phyloP scores from a whole-genome alignment of 2,329 filamentous ascomycete genomes.

The Fusarium metavorans region DNA sequence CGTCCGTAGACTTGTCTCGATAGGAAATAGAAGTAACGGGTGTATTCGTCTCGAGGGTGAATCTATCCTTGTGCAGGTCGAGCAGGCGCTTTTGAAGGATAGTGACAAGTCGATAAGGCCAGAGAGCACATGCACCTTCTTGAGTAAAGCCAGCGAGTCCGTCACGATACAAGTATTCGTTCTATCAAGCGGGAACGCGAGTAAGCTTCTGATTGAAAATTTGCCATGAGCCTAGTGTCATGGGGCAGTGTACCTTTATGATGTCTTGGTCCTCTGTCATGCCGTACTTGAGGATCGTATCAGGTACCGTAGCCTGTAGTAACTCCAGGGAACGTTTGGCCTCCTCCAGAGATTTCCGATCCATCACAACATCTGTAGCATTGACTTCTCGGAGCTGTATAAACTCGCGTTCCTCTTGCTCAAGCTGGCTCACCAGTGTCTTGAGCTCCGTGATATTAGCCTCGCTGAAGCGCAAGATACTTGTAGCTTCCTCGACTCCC shows the following conservation, averaged over 20 bases:
- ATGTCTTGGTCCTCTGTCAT: not conserved
- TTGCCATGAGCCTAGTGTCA: not conserved
- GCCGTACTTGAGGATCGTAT: not conserved
- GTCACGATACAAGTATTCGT: conserved; percentile 13
- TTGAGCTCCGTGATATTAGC: conserved; percentile 16
- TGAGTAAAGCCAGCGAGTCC: conserved; percentile 49
- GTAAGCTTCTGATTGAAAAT: not conserved
- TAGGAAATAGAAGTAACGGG: conserved; percentile 39
- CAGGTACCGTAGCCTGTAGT: not conserved
- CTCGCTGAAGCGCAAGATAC: conserved; percentile 55
- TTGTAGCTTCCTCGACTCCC: conserved; percentile 51
- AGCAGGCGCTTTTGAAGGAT: conserved; percentile 53
- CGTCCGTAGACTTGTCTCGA: conserved; percentile 35
- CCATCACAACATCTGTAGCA: not conserved
- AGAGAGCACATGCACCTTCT: conserved; percentile 57
- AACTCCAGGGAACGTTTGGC: not conserved
- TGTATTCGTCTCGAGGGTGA: conserved; percentile 54
- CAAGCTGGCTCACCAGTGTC: conserved; percentile 3
- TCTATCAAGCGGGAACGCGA: not conserved
- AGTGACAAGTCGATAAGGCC: conserved; percentile 61
- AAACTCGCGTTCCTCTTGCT: not conserved
- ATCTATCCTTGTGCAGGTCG: conserved; percentile 35
- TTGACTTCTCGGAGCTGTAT: conserved; percentile 13
- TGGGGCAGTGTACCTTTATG: not conserved
- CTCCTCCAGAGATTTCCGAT: not conserved